A percentile compares a stretch with the other conserved stretches of the same genome.
These are phyloP conservation scores for Platanthera zijinensis DNA, from an alignment of 106 monocot genomes.

Conservation along the genomic window DNA sequence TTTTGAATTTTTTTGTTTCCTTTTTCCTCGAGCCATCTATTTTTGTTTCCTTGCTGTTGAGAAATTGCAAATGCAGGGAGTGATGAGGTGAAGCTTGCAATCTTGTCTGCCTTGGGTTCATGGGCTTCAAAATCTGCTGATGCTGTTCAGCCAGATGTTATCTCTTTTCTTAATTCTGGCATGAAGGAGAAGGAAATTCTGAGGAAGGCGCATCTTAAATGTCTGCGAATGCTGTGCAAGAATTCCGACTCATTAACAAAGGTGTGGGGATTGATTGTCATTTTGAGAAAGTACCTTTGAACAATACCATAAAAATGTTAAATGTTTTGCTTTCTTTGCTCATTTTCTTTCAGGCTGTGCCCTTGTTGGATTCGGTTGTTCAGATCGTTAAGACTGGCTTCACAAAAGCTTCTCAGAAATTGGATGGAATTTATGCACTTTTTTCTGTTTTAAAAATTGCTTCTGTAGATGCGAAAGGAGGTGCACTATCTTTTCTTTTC, in stretches of 20 bases:
- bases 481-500: conserved; percentile 17
- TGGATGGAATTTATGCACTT: conserved; percentile 96
- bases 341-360: conserved; percentile 38
- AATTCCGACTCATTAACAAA: conserved; percentile 49
- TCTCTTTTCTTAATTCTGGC: conserved; percentile 63
- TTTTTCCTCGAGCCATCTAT: background rate
- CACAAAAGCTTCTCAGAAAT: conserved; percentile 73
- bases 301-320: background rate
- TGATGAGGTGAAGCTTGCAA: conserved; percentile 90
- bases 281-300: background rate
- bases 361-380: conserved; percentile 61
- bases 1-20: background rate
- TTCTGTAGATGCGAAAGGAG: conserved; percentile 64
- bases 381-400: conserved; percentile 79
- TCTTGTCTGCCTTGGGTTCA: conserved; percentile 63
- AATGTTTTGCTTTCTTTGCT: background rate
- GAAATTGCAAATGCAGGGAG: conserved; percentile 41
- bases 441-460: conserved; percentile 55
- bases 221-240: conserved; percentile 59
- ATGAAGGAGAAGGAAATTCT: conserved; percentile 86
- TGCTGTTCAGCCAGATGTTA: conserved; percentile 57
- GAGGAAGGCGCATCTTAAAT: conserved; percentile 80
- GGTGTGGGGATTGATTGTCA: conserved; percentile 25
- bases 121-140: conserved; percentile 66
- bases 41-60: background rate